A percentile compares a stretch with the other conserved stretches of the same genome.
Conservation (phyloP, 257 asterid genomes). For the Anisodus tanguticus region DNA sequence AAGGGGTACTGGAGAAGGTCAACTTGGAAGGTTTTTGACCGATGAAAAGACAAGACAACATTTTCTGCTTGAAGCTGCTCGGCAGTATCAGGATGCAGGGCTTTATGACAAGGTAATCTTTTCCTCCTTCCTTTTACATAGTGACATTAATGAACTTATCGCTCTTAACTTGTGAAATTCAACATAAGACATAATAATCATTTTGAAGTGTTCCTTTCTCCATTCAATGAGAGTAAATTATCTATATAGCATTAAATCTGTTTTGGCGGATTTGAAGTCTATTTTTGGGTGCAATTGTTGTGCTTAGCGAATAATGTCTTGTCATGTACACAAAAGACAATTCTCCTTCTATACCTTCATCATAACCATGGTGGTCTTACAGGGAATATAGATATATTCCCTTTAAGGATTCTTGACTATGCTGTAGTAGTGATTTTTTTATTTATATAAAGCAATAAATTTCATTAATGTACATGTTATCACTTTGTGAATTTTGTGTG, state of each 20-base stretch:
- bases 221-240: not conserved
- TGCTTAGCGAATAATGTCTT: not conserved
- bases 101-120: conserved; percentile 80
- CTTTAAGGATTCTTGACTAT: not conserved
- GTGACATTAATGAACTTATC: not conserved
- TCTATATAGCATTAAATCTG: not conserved
- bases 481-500: not conserved
- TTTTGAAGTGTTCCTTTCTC: not conserved
- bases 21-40: conserved; percentile 71
- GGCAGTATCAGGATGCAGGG: conserved; percentile 74
- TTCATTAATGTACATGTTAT: not conserved
- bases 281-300: not conserved
- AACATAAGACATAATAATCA: not conserved
- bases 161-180: not conserved
- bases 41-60: conserved; percentile 72
- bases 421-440: not conserved
- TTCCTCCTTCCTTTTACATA: conserved; percentile 29
- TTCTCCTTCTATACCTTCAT: not conserved
- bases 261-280: not conserved
- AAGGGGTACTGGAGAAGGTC: conserved; percentile 91
- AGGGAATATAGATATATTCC: not conserved
- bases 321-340: not conserved
- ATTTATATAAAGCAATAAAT: not conserved
- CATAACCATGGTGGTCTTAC: not conserved
- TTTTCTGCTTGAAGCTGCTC: conserved; percentile 89